Base-by-base conservation (phyloP, 1,284 basidiomycete genomes). In the Puccinia polysora region DNA sequence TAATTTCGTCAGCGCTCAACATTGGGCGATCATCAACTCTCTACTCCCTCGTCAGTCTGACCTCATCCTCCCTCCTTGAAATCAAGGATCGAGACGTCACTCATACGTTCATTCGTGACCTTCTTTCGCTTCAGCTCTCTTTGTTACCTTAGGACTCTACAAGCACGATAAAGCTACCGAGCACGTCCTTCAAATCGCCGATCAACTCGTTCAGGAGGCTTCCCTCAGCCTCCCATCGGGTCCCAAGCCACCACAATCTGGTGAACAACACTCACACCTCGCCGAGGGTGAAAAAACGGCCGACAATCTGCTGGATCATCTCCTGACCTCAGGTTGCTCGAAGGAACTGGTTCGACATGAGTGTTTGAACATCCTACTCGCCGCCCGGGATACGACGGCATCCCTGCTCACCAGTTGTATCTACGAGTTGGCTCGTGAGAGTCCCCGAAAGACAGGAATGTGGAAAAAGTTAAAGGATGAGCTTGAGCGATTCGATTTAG, bases 311-410 rank as follows among this genome's bases (percentile, higher is more conserved):
- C 49, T 70, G 7, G 68, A 70, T 45, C 68, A 70, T 62, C 58
- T 70, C 4, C 58, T 49, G 1, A 25, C 30, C 18, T 70, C 68
- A 15, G 68, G 68, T 34, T 70, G 68, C 36, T 62, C 68, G 36
- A 59, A 49, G 25, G 45, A 73, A 18, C 43, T 86, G 47, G 87
- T 89, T 73, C 84, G 86, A 34, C 86, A 88, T 77, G 87, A 89
- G 75, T 79, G 88, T 6, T 80, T 89, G n/a, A 89, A 85, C 76
- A 85, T 89, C 78, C 80, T 89, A 7, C 80, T 89, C 36, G 88
- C 88, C 15, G 84, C 86, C 20, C 80, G 88, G 68, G 88, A 89
- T 77, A 75, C 75, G 84, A 88, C 87, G 0, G 85, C 86, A 38
- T 85, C 84, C 60, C 80, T 85, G 4, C 75, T 88, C 60, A 87